Evolutionary conservation across 495 filamentous ascomycete genomes (phyloP).

Genomic region (Hypoxylon fuscum): DNA sequence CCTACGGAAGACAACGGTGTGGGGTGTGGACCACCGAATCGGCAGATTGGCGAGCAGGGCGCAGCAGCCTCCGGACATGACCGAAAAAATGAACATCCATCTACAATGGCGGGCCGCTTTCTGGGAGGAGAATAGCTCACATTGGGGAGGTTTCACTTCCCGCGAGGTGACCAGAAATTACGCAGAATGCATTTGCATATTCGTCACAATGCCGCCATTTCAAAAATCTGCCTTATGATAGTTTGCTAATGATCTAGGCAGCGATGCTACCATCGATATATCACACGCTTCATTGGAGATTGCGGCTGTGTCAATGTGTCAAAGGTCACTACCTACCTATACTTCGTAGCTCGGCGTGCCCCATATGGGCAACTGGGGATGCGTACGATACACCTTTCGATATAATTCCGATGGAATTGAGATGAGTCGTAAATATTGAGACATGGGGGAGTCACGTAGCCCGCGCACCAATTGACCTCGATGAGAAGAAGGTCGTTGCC

Average conservation of each 20-base stretch:
- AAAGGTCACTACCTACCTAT: not conserved
- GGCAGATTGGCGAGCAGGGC: constrained; percentile 27
- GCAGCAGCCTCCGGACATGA: constrained; percentile 39
- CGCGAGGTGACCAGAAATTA: no score
- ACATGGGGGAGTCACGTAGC: not conserved
- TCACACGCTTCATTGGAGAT: not conserved
- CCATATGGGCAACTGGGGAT: not conserved
- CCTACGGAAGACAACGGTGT: constrained; percentile 24
- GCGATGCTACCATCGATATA: not conserved
- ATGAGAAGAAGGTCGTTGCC: not conserved
- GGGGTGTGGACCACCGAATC: constrained; percentile 33
- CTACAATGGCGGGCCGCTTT: not conserved
- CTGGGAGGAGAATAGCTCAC: not conserved
- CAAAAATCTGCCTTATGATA: constrained; percentile 35
- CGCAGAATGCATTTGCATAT: no score
- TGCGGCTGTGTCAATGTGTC: constrained; percentile 5
- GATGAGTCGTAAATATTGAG: not conserved
- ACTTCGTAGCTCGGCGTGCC: not conserved
- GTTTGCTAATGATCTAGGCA: not conserved
- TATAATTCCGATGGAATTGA: not conserved
- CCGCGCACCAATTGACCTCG: not conserved
- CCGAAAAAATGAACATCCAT: constrained; percentile 14
- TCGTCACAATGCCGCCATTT: constrained; percentile 5
- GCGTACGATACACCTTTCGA: not conserved
- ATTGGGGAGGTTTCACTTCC: no score